Evolutionary conservation across 2,329 filamentous ascomycete species (phyloP), one percentile per base, ranked within the genome.

Genomic region (Emergomyces pasteurianus): DNA sequence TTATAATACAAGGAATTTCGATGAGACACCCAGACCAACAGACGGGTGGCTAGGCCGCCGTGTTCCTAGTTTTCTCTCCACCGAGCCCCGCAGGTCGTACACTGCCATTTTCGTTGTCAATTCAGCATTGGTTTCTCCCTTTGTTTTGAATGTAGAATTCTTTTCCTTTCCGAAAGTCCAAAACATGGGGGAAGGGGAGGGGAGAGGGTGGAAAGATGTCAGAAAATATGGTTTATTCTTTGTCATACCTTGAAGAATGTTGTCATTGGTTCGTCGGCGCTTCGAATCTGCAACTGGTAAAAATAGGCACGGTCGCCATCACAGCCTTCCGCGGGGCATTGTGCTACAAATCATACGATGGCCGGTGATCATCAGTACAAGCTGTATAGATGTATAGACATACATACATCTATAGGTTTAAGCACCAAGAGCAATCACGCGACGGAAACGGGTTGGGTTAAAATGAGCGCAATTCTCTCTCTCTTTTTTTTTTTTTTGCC

Each of bases 251-350:
- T 94, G 77, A 87, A 95, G 76, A 97, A 97, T 63, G 86, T 92
- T 66, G 94, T 99, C 89, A 96, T 96, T 63, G 94, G 94, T 81
- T 99, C 94, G 77, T 99, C 94, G 58, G 94, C 94, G 80, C 90
- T 95, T 68, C 94, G 86, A 77, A 97, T 97, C 81, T 99, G 94
- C 68, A 97, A 86, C 80, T 96, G 90, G 79, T 92, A 95, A 79
- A 92, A 97, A 65, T 92, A 95, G 3, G 94, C 94, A 78, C 90
- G 85, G 63, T 85, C 82, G 64, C 90, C 90, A 70, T 89, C 82
- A 79, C 94, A 99, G 61, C 81, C 81, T 47, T 91, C 86, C 64
- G 86, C 86, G 31, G 89, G 85, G 74, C 94, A 99, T 81, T 94
- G 89, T 56, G 88, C 88, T 84, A 68, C 46, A 31, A 60, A 9